A percentile compares a stretch with the other conserved stretches of the same genome.
Conservation (phyloP, 495 filamentous ascomycete genomes). For the Aspergillus taichungensis region DNA sequence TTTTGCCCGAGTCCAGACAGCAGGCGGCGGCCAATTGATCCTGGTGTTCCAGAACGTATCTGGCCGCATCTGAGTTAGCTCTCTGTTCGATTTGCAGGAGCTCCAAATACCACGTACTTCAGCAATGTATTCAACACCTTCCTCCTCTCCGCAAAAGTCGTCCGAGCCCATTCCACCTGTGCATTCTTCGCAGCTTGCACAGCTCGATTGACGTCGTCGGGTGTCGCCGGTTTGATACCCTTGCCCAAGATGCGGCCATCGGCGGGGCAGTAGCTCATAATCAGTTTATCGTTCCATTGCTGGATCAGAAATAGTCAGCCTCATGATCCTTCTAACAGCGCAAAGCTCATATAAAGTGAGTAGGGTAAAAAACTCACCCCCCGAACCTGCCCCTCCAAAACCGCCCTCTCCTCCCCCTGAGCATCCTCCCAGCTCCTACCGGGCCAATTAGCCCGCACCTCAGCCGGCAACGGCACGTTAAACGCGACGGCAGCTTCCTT, state of each 20-base stretch:
- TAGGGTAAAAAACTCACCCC: slow-evolving; percentile 24
- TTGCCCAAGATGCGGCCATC: slow-evolving; percentile 75
- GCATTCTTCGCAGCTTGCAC: slow-evolving; percentile 65
- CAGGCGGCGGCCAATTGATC: slow-evolving; percentile 76
- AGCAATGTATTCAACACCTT: slow-evolving; percentile 75
- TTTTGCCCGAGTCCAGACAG: slow-evolving; percentile 96
- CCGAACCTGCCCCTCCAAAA: slow-evolving; percentile 34
- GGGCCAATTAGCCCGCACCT: slow-evolving; percentile 44
- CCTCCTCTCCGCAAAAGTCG: slow-evolving; percentile 67
- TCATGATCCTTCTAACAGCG: neutral
- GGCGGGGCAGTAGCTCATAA: slow-evolving; percentile 74
- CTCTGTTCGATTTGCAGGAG: neutral
- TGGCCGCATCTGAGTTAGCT: slow-evolving; percentile 13
- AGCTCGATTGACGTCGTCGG: slow-evolving; percentile 71
- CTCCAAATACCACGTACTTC: slow-evolving; percentile 41
- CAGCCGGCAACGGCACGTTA: slow-evolving; percentile 48
- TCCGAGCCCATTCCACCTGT: slow-evolving; percentile 72
- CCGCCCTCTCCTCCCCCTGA: slow-evolving; percentile 32
- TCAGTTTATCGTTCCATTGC: slow-evolving; percentile 35
- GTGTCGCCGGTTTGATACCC: slow-evolving; percentile 64
- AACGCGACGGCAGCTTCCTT: slow-evolving; percentile 48
- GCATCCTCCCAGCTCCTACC: slow-evolving; percentile 53
- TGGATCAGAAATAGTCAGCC: slow-evolving; percentile 5
- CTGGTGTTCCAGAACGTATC: slow-evolving; percentile 79
- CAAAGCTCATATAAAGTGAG: neutral